Base-by-base conservation (phyloP, 805 yeast species). In the Suhomyces sp. region DNA sequence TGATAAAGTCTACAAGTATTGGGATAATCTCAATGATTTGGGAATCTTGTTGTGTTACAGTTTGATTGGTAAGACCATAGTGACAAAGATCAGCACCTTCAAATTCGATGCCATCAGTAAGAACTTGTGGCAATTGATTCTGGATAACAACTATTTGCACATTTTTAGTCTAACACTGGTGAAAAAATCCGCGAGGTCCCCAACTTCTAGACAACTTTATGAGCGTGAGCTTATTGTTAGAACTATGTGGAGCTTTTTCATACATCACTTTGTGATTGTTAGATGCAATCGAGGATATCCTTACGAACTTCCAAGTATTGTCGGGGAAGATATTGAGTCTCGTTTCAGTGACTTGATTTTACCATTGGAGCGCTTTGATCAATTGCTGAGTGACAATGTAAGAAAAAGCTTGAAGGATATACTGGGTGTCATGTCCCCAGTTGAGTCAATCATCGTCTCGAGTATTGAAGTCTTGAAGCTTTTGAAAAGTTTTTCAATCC, bases 11-110 rank as follows among this genome's bases (percentile, higher is more conserved):
- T 40, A 40, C 34, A 46, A 46, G 26, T 45, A 35, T 36, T 50
- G 53, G 56, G 61, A 58, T 39, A 43, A 46, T 21, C 48, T 58
- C 19, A 52, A 52, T 30, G 53, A 53, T 15, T 43, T 57, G 22
- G 63, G 60, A 7, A 48, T 56, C 46, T 31, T 58, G 6, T 30
- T 54, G 11, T 44, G 53, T 19, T 51, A 43, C 22, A 34, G 43
- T n/a, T 44, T 59, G 33, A 27, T 47, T 11, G 33, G 47, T 6
- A 51, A 48, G 11, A 40, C 48, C 2, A 33, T 43, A 4, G 16
- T 34, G 6, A 35, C 50, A 7, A 22, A 35, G 23, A 32, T 33
- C 33, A 42, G 45, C 31, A 33, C 41, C 2, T 25, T 30, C 6
- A 35, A 41, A 16, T 31, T 45, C 6, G 33, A 36, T 14, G 50